phyloP scores from a whole-genome alignment of 2,329 filamentous ascomycete species.

The Lecanicillium sp. region DNA sequence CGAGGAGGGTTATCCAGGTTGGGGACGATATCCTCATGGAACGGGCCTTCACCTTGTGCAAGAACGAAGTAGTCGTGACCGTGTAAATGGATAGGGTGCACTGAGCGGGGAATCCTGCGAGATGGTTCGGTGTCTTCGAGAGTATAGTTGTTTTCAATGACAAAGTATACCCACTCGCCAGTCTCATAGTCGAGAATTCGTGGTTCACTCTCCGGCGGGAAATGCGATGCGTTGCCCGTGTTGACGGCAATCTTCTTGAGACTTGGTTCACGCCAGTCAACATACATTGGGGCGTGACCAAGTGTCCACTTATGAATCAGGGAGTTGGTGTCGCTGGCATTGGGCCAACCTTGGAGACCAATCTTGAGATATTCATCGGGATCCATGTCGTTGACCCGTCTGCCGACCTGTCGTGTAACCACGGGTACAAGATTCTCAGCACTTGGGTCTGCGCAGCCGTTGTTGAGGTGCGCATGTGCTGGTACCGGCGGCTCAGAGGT shows the following conservation, averaged over 20 bases:
- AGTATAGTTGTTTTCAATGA: conserved; percentile 10
- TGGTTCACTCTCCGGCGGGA: not conserved
- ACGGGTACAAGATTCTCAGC: not conserved
- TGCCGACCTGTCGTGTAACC: not conserved
- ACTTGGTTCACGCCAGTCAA: not conserved
- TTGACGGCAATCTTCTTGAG: not conserved
- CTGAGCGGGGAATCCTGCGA: not conserved
- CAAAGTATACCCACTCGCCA: conserved; percentile 13
- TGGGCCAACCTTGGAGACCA: no score
- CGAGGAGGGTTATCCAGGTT: conserved; percentile 36
- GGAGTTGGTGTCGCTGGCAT: not conserved
- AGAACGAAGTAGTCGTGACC: conserved; percentile 16
- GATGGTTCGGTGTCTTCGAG: no score
- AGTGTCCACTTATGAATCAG: not conserved
- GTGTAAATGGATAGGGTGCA: conserved; percentile 16
- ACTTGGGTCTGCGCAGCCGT: conserved; percentile 22
- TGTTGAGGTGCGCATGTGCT: conserved; percentile 28
- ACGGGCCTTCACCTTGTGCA: conserved; percentile 12
- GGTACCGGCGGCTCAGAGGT: conserved; percentile 24
- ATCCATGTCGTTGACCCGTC: not conserved
- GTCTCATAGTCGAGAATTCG: conserved; percentile 4
- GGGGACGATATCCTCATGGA: not conserved
- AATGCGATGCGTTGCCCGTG: not conserved
- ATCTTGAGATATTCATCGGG: no score
- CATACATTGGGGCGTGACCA: not conserved